These are phyloP conservation scores for Fusarium armeniacum DNA, from an alignment of 2,329 filamentous ascomycete species.

Conservation along the genomic window DNA sequence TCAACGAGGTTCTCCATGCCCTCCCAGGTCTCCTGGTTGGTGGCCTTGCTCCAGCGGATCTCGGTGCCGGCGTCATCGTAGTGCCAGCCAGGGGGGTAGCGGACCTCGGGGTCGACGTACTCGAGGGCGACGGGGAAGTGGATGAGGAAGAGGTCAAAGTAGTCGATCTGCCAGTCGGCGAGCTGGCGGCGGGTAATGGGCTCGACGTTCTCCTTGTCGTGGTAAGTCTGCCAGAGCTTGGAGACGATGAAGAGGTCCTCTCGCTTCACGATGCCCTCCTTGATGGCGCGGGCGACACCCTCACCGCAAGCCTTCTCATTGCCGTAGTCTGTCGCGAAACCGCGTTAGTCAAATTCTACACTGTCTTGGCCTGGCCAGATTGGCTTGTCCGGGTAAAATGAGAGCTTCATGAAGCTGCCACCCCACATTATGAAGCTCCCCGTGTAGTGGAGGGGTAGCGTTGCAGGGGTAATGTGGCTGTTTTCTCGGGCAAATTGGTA, in stretches of 20 bases:
- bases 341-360: constrained; percentile 17
- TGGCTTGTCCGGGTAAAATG: constrained; percentile 15
- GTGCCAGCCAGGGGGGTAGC: constrained; percentile 85
- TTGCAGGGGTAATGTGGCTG: constrained; percentile 48
- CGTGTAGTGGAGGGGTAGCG: constrained; percentile 41
- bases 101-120: constrained; percentile 83
- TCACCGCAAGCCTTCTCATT: constrained; percentile 85
- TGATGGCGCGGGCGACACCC: constrained; percentile 82
- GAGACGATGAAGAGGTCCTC: constrained; percentile 92
- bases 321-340: constrained; percentile 76
- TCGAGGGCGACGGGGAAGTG: constrained; percentile 91
- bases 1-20: constrained; percentile 83
- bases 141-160: constrained; percentile 91
- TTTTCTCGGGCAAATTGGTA: constrained; percentile 48
- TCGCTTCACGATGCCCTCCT: constrained; percentile 84
- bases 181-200: constrained; percentile 83
- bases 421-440: constrained; percentile 32
- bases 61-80: constrained; percentile 71
- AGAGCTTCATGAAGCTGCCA: constrained; percentile 38
- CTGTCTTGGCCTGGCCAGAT: background rate
- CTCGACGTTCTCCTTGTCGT: constrained; percentile 82
- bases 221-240: constrained; percentile 95
- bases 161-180: constrained; percentile 85
- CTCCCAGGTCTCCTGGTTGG: constrained; percentile 84
- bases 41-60: constrained; percentile 75